Percentiles rank a stretch among this genome's conserved stretches.
Conservation (phyloP, 2,329 filamentous ascomycete species). For the Fusarium multiceps region DNA sequence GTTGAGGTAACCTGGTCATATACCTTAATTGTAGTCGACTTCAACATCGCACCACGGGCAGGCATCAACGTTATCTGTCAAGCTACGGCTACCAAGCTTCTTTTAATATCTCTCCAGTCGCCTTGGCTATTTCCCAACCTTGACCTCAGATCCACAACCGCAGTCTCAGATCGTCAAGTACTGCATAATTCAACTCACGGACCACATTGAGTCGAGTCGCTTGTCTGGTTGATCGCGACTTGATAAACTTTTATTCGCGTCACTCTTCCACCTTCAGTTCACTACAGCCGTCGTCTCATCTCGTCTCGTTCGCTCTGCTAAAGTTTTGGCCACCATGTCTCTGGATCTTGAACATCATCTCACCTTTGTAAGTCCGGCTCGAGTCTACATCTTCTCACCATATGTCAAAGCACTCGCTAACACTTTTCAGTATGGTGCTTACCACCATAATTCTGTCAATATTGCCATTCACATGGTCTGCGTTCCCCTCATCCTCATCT, state of each 20-base stretch:
- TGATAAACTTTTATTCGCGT: slow-evolving; percentile 24
- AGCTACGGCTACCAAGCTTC: slow-evolving; percentile 2
- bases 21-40: slow-evolving; percentile 22
- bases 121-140: not conserved
- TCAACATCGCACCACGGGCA: slow-evolving; percentile 29
- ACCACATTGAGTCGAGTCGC: slow-evolving; percentile 17
- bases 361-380: slow-evolving; percentile 72
- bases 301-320: slow-evolving; percentile 3
- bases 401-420: slow-evolving; percentile 24
- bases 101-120: slow-evolving; percentile 6
- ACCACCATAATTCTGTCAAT: slow-evolving; percentile 83
- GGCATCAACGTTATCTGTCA: not conserved
- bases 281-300: slow-evolving; percentile 9
- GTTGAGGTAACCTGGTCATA: not conserved
- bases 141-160: slow-evolving; percentile 28
- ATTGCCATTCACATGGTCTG: slow-evolving; percentile 82
- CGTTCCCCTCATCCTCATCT: slow-evolving; percentile 79
- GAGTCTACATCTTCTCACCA: not conserved
- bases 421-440: slow-evolving; percentile 77
- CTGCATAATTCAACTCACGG: slow-evolving; percentile 21
- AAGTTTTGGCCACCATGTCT: slow-evolving; percentile 60
- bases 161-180: slow-evolving; percentile 20
- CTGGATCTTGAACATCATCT: slow-evolving; percentile 86
- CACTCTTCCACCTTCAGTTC: slow-evolving; percentile 3
- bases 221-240: slow-evolving; percentile 16